phyloP scores from a whole-genome alignment of 2,329 filamentous ascomycete genomes.

The Penicillium sp. region DNA sequence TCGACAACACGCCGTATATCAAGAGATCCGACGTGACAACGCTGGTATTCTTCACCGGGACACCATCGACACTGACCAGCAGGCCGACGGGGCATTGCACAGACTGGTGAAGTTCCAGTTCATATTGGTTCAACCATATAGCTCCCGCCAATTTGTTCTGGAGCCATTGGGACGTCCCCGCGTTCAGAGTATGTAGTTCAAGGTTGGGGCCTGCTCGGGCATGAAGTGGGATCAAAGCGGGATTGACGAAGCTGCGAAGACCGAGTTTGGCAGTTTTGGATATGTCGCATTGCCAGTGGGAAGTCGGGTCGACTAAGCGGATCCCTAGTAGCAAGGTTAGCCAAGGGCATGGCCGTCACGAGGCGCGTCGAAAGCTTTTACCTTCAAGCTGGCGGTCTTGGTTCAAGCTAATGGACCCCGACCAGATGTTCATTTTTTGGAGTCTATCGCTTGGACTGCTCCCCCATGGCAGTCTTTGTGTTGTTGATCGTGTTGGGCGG shows the following conservation, averaged over 20 bases:
- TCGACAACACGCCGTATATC: slow-evolving; percentile 48
- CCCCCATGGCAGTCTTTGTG: slow-evolving; percentile 27
- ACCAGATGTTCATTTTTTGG: slow-evolving; percentile 47
- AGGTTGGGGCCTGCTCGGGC: slow-evolving; percentile 49
- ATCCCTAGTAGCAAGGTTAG: slow-evolving; percentile 38
- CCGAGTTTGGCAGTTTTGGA: slow-evolving; percentile 41
- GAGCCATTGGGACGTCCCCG: slow-evolving; percentile 46
- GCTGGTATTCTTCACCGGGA: slow-evolving; percentile 25
- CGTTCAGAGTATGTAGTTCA: slow-evolving; percentile 45
- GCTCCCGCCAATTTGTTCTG: slow-evolving; percentile 44
- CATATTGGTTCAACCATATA: slow-evolving; percentile 44
- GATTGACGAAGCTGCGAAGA: slow-evolving; percentile 47
- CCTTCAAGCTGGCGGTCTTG: slow-evolving; percentile 40
- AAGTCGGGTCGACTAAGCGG: slow-evolving; percentile 42
- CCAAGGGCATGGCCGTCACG: slow-evolving; percentile 10
- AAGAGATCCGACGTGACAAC: slow-evolving; percentile 44
- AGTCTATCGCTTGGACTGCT: slow-evolving; percentile 4
- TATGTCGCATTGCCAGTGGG: slow-evolving; percentile 43
- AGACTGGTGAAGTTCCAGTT: slow-evolving; percentile 35
- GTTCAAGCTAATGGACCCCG: slow-evolving; percentile 41
- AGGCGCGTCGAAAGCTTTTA: slow-evolving; percentile 26
- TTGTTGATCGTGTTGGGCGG: slow-evolving; percentile 9
- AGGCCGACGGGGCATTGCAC: slow-evolving; percentile 50
- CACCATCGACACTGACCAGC: slow-evolving; percentile 41
- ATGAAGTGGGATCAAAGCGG: slow-evolving; percentile 48